Evolutionary conservation across 169 alveolate species (phyloP), one percentile per base, ranked within the genome.

Genomic region (Eimeria brunetti): DNA sequence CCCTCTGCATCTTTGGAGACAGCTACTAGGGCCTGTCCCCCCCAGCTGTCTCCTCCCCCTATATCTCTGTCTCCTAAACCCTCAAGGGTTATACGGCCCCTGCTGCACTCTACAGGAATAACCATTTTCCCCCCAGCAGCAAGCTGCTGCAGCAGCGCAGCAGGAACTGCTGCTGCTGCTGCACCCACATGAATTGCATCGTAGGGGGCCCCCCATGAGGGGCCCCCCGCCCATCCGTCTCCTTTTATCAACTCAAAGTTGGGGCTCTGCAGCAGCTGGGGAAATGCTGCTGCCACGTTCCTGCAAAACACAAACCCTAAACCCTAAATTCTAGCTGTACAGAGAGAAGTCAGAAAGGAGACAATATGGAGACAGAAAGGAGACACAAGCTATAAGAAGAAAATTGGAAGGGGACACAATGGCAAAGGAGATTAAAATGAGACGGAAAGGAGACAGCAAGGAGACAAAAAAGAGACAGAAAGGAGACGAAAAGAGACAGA

Each of bases 101-200:
- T 95, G 20, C 95, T 91, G 73, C 89, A 80, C 36, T 98, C 98
- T 24, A 98, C 98, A 20, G 99, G 98, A 24, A 98, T 96, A 36
- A 98, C 96, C 97, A 98, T 96, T 94, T 97, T 97, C 9, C 99
- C 99, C 33, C 98, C 98, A 46, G n/a, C 64, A 90, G 96, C 97
- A 27, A 98, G 97, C 94, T 98, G 98, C 11, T 97, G 97, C 20
- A 97, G 71, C 58, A 98, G 94, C 24, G 90, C 96, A 38, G 92
- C 69, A 20, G 99, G 99, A 27, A 98, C 94, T 46, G 80, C 81
- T 27, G 94, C 96, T 12, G 98, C 97, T 18, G 98, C 98, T 33
- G 99, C 99, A 30, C 99, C 98, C 36, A 98, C 99, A 95, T 97
- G 98, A 56, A 98, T 98, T 33, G 97, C 98, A 93, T 97, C 96